These are phyloP conservation scores for Lyophyllum decastes DNA, from an alignment of 768 basidiomycete species.

Conservation along the genomic window DNA sequence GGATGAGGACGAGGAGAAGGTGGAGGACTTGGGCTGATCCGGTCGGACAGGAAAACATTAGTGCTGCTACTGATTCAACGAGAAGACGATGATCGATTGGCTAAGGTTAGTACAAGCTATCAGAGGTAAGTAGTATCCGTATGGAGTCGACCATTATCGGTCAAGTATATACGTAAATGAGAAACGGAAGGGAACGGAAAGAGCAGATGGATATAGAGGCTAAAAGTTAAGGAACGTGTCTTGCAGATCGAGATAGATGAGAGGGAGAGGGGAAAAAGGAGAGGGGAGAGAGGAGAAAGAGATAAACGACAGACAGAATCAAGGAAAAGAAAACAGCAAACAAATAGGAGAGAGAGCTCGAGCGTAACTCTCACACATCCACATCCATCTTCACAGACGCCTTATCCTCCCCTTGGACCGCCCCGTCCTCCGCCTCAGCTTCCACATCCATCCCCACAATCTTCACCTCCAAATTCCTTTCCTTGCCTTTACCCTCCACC, in stretches of 20 bases:
- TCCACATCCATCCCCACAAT: slow-evolving; percentile 26
- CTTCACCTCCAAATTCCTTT: slow-evolving; percentile 25
- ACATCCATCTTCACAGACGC: slow-evolving; percentile 29
- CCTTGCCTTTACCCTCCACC: slow-evolving; percentile 1
- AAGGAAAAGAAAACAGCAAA: neutral
- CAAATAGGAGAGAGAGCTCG: neutral
- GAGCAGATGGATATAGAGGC: too few species aligned
- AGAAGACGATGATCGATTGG: too few species aligned
- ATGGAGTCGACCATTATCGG: too few species aligned
- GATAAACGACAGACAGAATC: neutral
- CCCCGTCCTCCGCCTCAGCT: slow-evolving; percentile 12
- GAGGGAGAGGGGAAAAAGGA: neutral
- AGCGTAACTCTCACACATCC: slow-evolving; percentile 14
- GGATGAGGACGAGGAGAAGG: too few species aligned
- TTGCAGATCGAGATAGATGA: neutral
- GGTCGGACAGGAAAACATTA: too few species aligned
- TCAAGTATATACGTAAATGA: too few species aligned
- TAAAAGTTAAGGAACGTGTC: neutral
- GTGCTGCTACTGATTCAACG: too few species aligned
- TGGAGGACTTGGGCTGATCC: too few species aligned
- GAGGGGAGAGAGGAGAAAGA: too few species aligned
- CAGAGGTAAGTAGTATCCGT: too few species aligned
- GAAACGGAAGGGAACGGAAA: too few species aligned
- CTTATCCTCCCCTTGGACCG: neutral
- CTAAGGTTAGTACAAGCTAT: too few species aligned